Evolutionary conservation across 2,329 filamentous ascomycete species (phyloP), one percentile per base, ranked within the genome.

Genomic region (Aspergillus sp.): DNA sequence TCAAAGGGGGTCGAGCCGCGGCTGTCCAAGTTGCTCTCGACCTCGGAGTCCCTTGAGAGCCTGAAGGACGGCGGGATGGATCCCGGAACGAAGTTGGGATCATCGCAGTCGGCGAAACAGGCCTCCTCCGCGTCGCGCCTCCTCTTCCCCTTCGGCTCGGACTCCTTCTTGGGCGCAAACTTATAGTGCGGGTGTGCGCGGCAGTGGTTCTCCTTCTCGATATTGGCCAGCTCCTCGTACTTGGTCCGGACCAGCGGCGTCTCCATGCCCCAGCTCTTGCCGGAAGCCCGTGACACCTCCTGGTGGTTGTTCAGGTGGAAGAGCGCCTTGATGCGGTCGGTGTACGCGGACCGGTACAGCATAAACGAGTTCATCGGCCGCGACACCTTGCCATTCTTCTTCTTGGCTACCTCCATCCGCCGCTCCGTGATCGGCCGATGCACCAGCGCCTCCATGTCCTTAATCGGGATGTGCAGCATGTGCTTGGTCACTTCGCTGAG

Each of bases 321-420:
- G 69, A 79, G 84, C 32, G 75, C 69, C 60, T 94, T 94, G 37
- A 84, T 85, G 19, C 86, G 72, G 40, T 91, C 83, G 39, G 93
- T 84, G 53, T 85, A 95, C 5, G 86, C 85, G 44, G 91, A 94
- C 26, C 91, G 81, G 58, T 98, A 98, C 31, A 98, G 69, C 82
- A 98, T 94, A 66, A 96, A 98, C 1, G 85, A 89, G 58, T 98
- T 98, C 81, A 95, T 93, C 2, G 91, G 88, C 17, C 91, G 74
- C 49, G 89, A 86, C 45, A 96, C 74, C 55, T 88, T 86, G 15
- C 83, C 83, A 22, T 77, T 66, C 48, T 79, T 85, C 47, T 75
- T 72, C 19, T 5, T 6, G 26, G 76, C 72, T 7, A 81, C 77
- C 56, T 94, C 86, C 34, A 67, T 62, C 30, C 67, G 68, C 35